A percentile compares a stretch with the other conserved stretches of the same genome.
Conservation (phyloP, 148 eudicot species). For the Pharnaceum exiguum region DNA sequence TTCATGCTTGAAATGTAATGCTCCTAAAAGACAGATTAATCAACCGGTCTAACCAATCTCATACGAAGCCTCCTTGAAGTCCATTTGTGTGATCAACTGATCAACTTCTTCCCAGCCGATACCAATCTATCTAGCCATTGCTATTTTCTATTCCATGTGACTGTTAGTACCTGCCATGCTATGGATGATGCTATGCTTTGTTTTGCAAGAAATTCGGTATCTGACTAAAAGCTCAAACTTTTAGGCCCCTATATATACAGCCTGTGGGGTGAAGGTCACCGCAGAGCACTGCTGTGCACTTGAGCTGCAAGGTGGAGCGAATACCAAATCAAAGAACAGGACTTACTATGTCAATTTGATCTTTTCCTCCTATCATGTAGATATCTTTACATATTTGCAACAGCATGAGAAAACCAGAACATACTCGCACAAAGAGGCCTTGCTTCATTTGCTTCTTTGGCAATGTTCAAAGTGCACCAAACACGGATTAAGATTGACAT, state of each 20-base stretch:
- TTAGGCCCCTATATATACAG: neutral
- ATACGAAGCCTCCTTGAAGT: conserved; percentile 97
- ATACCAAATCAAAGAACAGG: neutral
- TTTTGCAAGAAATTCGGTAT: neutral
- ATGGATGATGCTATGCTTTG: conserved; percentile 1
- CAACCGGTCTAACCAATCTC: conserved; percentile 99
- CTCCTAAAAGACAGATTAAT: neutral
- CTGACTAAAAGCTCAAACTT: neutral
- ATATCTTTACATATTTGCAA: neutral
- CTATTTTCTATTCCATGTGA: conserved; percentile 99
- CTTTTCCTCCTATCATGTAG: neutral
- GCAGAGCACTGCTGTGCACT: too few relatives aligned
- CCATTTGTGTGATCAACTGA: conserved; percentile 89
- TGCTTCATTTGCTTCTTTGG: conserved; percentile 76
- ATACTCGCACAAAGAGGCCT: conserved; percentile 98
- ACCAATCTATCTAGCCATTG: conserved; percentile 75
- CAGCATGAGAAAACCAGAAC: conserved; percentile 21
- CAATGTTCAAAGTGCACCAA: conserved; percentile 82
- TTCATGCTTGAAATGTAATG: neutral
- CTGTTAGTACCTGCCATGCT: conserved; percentile 79
- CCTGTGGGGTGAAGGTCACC: too few relatives aligned
- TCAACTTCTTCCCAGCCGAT: conserved; percentile 99
- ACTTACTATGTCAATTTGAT: neutral
- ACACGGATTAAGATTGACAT: conserved; percentile 98
- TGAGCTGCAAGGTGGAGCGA: too few relatives aligned